phyloP scores from a whole-genome alignment of 164 flowering plant species.

The Umbellularia californica region DNA sequence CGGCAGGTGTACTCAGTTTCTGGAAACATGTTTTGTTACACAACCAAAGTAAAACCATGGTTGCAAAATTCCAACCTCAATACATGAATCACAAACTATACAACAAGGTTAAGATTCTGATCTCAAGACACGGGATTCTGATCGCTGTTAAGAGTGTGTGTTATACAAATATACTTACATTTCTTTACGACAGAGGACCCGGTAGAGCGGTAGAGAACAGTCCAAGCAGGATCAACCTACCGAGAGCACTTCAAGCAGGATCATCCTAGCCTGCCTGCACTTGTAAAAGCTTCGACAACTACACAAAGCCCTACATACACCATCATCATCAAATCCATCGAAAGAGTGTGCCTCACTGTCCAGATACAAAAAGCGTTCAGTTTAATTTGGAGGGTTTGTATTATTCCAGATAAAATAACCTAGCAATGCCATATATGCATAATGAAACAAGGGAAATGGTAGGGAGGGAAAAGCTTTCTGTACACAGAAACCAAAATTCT shows the following conservation, averaged over 20 bases:
- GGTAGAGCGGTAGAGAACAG: not conserved
- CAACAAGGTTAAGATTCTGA: too few species aligned
- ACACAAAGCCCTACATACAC: constrained; percentile 1
- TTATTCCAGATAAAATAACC: constrained; percentile 42
- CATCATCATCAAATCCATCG: constrained; percentile 1
- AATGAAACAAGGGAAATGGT: constrained; percentile 8
- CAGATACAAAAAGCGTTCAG: not conserved
- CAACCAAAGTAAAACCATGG: too few species aligned
- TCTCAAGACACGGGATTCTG: too few species aligned
- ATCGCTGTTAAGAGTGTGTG: not conserved
- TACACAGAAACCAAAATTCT: constrained; percentile 56
- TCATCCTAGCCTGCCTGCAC: constrained; percentile 3
- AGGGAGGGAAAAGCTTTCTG: constrained; percentile 28
- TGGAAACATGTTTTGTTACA: too few species aligned
- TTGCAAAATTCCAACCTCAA: too few species aligned
- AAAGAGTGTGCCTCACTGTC: not conserved
- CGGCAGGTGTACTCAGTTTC: too few species aligned
- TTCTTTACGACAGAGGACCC: not conserved
- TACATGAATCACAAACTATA: too few species aligned
- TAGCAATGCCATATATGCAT: constrained; percentile 24
- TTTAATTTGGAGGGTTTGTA: constrained; percentile 13
- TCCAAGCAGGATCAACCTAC: not conserved
- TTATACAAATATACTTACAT: constrained; percentile 8
- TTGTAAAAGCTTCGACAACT: constrained; percentile 6
- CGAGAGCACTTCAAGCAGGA: not conserved